These are phyloP conservation scores for Colletotrichum australisinense DNA, from an alignment of 2,329 filamentous ascomycete species.

Conservation along the genomic window DNA sequence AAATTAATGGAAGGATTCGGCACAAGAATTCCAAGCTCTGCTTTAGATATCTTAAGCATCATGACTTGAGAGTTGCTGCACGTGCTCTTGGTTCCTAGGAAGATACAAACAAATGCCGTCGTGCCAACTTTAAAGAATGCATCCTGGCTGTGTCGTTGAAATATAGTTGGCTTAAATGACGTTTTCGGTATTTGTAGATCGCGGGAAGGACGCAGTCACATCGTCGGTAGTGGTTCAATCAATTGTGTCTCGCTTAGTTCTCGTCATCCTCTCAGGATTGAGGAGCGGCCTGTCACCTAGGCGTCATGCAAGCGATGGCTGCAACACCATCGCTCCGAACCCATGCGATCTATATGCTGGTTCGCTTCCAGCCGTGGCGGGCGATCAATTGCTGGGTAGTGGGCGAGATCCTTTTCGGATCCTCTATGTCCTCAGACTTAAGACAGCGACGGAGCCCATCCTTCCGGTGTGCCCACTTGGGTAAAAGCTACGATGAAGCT, in stretches of 20 bases:
- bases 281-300: background rate
- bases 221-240: background rate
- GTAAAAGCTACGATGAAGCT: background rate
- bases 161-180: background rate
- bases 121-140: too few relatives aligned
- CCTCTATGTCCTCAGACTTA: background rate
- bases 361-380: slow-evolving; percentile 8
- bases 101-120: background rate
- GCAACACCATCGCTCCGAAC: background rate
- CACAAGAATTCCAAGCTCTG: too few relatives aligned
- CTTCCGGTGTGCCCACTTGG: background rate
- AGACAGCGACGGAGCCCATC: background rate
- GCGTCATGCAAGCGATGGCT: background rate
- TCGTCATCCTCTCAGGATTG: background rate
- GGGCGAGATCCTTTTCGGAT: background rate
- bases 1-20: too few relatives aligned
- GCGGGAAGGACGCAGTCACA: background rate
- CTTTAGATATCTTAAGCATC: too few relatives aligned
- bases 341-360: background rate
- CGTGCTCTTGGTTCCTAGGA: too few relatives aligned
- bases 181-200: background rate
- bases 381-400: background rate
- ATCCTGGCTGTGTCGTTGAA: background rate
- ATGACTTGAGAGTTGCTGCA: background rate
- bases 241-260: background rate